phyloP scores from a whole-genome alignment of 345 rosid species.

The Brassica incana region DNA sequence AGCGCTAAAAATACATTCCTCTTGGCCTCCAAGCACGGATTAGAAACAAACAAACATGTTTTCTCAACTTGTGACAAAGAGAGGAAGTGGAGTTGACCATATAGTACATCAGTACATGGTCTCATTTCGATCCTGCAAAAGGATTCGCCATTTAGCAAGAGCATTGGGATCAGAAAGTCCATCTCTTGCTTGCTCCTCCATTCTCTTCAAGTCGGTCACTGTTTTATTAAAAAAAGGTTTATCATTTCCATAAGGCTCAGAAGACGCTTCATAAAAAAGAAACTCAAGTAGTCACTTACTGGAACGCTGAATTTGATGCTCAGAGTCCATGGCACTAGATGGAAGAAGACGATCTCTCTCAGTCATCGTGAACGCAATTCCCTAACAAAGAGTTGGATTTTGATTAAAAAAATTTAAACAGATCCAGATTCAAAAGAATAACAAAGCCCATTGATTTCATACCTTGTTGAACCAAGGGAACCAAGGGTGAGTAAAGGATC shows the following conservation, averaged over 20 bases:
- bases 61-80: background rate
- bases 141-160: constrained; percentile 90
- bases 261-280: background rate
- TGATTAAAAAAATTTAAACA: too few relatives aligned
- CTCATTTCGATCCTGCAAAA: constrained; percentile 85
- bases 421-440: too few relatives aligned
- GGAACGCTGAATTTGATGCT: constrained; percentile 88
- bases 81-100: constrained; percentile 45
- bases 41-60: constrained; percentile 42
- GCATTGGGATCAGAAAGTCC: constrained; percentile 94
- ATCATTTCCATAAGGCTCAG: constrained; percentile 2
- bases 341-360: constrained; percentile 92
- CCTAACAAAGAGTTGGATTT: too few relatives aligned
- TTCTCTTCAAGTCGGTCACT: constrained; percentile 93
- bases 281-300: constrained; percentile 48
- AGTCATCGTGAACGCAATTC: too few relatives aligned
- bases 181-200: constrained; percentile 86
- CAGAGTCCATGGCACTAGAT: constrained; percentile 74
- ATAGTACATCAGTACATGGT: constrained; percentile 65
- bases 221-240: constrained; percentile 9
- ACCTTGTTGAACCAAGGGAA: background rate
- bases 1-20: too few relatives aligned
- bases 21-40: too few relatives aligned
- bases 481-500: background rate
- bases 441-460: background rate